These are phyloP conservation scores for Yarrowia sp. DNA, from an alignment of 805 yeast genomes.

Conservation along the genomic window DNA sequence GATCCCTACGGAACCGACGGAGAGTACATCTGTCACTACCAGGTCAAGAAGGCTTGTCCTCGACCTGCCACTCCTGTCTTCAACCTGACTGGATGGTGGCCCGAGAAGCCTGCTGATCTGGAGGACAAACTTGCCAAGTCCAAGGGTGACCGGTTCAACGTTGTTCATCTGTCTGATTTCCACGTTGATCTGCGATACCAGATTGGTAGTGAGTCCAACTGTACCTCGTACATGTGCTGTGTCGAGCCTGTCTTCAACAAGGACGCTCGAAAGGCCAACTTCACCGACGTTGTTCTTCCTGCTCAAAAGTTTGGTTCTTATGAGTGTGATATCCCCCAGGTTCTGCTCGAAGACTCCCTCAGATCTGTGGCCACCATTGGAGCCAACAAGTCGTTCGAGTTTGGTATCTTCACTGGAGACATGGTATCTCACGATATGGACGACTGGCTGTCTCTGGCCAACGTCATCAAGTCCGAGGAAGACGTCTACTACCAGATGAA, in stretches of 20 bases:
- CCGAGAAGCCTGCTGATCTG: conserved; percentile 41
- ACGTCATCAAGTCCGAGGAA: conserved; percentile 54
- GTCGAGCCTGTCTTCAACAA: conserved; percentile 34
- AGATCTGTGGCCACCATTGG: conserved; percentile 43
- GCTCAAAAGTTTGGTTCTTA: conserved; percentile 63
- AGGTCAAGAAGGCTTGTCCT: conserved; percentile 48
- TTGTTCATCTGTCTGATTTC: conserved; percentile 63
- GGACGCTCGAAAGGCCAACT: conserved; percentile 8
- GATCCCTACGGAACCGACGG: conserved; percentile 55
- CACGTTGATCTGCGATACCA: conserved; percentile 53
- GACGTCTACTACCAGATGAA: conserved; percentile 53
- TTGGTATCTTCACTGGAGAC: conserved; percentile 70
- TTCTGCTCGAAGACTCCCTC: conserved; percentile 57
- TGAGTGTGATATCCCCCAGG: conserved; percentile 63
- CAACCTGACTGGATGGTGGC: conserved; percentile 47
- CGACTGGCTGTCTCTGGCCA: conserved; percentile 46
- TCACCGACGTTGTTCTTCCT: conserved; percentile 42
- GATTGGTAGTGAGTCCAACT: conserved; percentile 45
- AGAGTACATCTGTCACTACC: conserved; percentile 57
- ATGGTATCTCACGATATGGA: conserved; percentile 59
- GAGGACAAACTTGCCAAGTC: conserved; percentile 23
- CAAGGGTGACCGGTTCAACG: conserved; percentile 48
- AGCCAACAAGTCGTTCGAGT: conserved; percentile 47
- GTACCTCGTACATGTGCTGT: conserved; percentile 59
- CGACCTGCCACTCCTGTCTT: conserved; percentile 53